Percentiles rank a stretch among this genome's conserved stretches.
phyloP scores from a whole-genome alignment of 768 basidiomycete species.

The Hygrophorus russula region DNA sequence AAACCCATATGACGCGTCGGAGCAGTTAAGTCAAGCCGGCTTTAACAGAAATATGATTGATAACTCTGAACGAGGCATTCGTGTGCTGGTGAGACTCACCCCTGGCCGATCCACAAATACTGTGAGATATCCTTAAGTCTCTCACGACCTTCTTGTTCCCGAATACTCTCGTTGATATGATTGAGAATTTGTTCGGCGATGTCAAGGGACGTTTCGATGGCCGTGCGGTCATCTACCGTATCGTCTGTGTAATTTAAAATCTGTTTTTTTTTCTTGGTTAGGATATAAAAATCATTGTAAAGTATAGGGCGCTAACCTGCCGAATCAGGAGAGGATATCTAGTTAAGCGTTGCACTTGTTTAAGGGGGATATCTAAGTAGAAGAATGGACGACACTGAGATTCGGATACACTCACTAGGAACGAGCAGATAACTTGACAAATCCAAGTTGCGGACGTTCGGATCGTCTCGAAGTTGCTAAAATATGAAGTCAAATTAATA shows the following conservation, averaged over 20 bases:
- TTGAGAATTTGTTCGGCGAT: slow-evolving; percentile 65
- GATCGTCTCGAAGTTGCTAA: slow-evolving; percentile 68
- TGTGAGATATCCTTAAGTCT: slow-evolving; percentile 67
- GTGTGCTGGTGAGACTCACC: slow-evolving; percentile 32
- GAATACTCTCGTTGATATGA: slow-evolving; percentile 81
- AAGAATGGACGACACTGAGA: neutral
- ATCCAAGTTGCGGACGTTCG: slow-evolving; percentile 70
- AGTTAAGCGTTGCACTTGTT: slow-evolving; percentile 87
- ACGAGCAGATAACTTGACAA: slow-evolving; percentile 83
- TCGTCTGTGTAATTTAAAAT: slow-evolving; percentile 73
- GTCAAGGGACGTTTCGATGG: slow-evolving; percentile 42
- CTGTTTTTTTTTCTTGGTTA: slow-evolving; percentile 19
- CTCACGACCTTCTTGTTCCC: slow-evolving; percentile 72
- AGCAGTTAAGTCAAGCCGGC: slow-evolving; percentile 81
- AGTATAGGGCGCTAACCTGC: slow-evolving; percentile 33
- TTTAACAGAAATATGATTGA: slow-evolving; percentile 12
- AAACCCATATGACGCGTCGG: slow-evolving; percentile 78
- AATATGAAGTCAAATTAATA: neutral
- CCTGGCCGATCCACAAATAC: slow-evolving; percentile 81
- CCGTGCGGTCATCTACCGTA: slow-evolving; percentile 44
- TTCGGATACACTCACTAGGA: slow-evolving; percentile 52
- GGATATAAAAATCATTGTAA: neutral
- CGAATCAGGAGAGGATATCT: slow-evolving; percentile 86
- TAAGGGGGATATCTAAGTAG: neutral
- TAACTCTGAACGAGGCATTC: neutral